phyloP scores from a whole-genome alignment of 306 rosid genomes.

The Amphicarpaea edgeworthii region DNA sequence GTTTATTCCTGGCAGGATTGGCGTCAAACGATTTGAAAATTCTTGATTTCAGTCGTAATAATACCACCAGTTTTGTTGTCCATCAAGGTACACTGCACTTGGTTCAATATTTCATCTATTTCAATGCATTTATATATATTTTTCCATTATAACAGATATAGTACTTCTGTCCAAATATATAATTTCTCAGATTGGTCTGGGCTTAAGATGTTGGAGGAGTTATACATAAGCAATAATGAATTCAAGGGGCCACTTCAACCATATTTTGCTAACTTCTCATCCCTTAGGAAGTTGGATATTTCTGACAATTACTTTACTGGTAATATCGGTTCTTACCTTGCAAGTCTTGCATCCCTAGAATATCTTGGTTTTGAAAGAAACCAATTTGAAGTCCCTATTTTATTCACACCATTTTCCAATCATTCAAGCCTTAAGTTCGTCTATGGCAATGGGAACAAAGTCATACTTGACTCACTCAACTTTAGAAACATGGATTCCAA shows the following conservation, averaged over 20 bases:
- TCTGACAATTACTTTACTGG: background rate
- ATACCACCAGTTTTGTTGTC: background rate
- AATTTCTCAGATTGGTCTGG: constrained; percentile 24
- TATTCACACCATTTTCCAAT: constrained; percentile 19
- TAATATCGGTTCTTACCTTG: constrained; percentile 5
- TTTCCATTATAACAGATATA: background rate
- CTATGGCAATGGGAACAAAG: constrained; percentile 7
- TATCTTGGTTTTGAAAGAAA: background rate
- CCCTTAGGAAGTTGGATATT: constrained; percentile 13
- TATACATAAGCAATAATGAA: background rate
- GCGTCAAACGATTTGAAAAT: background rate
- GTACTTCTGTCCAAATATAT: background rate
- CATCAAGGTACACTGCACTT: background rate
- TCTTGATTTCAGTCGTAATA: background rate
- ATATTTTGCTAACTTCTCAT: constrained; percentile 27
- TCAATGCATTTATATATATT: background rate
- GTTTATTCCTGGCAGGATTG: background rate
- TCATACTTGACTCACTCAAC: background rate
- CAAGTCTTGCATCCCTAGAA: constrained; percentile 36
- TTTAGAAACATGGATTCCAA: constrained; percentile 1
- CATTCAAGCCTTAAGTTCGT: constrained; percentile 23
- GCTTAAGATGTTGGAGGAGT: constrained; percentile 27
- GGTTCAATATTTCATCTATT: background rate
- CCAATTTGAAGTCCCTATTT: constrained; percentile 37
- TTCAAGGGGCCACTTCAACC: constrained; percentile 32